phyloP scores from a whole-genome alignment of 768 basidiomycete genomes.

The Pleurotus ostreatus region DNA sequence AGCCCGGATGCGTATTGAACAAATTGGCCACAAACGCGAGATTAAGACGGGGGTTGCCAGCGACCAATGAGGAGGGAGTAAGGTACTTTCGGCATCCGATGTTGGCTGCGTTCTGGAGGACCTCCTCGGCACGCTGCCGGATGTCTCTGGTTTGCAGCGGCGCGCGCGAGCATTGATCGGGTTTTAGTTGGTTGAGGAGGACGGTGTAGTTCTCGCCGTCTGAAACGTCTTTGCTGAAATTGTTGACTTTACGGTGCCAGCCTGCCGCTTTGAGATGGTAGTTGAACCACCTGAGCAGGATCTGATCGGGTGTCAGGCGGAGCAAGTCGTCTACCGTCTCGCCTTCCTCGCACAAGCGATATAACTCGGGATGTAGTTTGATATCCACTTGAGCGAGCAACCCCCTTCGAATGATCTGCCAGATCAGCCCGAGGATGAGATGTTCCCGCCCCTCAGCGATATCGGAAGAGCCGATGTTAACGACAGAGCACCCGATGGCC shows the following conservation, averaged over 20 bases:
- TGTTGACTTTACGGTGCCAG: slow-evolving; percentile 89
- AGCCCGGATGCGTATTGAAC: slow-evolving; percentile 96
- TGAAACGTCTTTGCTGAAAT: slow-evolving; percentile 95
- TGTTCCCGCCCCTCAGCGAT: slow-evolving; percentile 92
- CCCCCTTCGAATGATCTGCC: slow-evolving; percentile 96
- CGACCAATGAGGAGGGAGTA: slow-evolving; percentile 83
- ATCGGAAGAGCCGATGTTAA: slow-evolving; percentile 95
- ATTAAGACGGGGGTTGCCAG: slow-evolving; percentile 96
- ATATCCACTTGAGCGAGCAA: slow-evolving; percentile 94
- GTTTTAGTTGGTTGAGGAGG: slow-evolving; percentile 92
- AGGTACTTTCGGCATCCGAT: slow-evolving; percentile 97
- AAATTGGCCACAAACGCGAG: slow-evolving; percentile 98
- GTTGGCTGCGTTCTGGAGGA: slow-evolving; percentile 87
- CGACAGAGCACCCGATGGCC: slow-evolving; percentile 96
- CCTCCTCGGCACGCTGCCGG: slow-evolving; percentile 84
- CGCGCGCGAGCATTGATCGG: slow-evolving; percentile 85
- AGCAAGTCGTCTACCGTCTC: slow-evolving; percentile 97
- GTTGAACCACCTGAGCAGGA: slow-evolving; percentile 98
- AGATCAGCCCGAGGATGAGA: slow-evolving; percentile 94
- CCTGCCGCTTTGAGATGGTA: slow-evolving; percentile 95
- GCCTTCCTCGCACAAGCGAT: slow-evolving; percentile 92
- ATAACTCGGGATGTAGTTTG: slow-evolving; percentile 96
- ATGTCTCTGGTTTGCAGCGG: slow-evolving; percentile 86
- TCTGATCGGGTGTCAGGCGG: slow-evolving; percentile 93
- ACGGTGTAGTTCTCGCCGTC: slow-evolving; percentile 98